Base-by-base conservation (phyloP, 139 green algal genomes). In the Marvania coccoides region DNA sequence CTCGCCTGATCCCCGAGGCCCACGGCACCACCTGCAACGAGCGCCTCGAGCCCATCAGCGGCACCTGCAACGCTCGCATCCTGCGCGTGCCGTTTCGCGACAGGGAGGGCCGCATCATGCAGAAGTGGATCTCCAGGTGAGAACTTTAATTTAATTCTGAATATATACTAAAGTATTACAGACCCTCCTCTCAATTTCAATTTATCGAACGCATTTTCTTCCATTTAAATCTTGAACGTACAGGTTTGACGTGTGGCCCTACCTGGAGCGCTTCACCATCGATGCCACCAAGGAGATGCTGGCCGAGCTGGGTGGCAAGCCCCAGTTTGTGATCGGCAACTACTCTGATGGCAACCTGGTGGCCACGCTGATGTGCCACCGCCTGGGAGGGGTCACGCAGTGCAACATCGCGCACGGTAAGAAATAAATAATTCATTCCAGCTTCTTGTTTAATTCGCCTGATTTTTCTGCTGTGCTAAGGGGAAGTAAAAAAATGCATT, bases 341-440 rank as follows among this genome's bases (percentile, higher is more conserved):
- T 94, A 95, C 79, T 87, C 61, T 13, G 87, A 93, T 63, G 87
- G 87, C 69, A 90, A 90, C 74, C 70, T 95, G 53, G 87, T 94
- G 40, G 87, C 87, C 7, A 75, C 74, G 3, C 77, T 95, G 51
- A 81, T 95, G 73, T 64, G 65, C 33, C 58, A 79, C 26, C 61
- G 65, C 12, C 60, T 88, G 63, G n/a, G n/a, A n/a, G 70, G 67
- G 56, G 69, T 87, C 29, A 91, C 81, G 24, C 29, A 90, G 66
- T 90, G 81, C 63, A 91, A 83, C 77, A 95, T 95, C 45, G 88
- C 88, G 23, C 88, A 95, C 61, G n/a, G n/a, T n/a, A n/a, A n/a
- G n/a, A n/a, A n/a, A n/a, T n/a, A n/a, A n/a, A n/a, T n/a, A n/a
- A n/a, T n/a, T n/a, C n/a, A n/a, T n/a, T n/a, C n/a, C n/a, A n/a